Percentiles rank a stretch among this genome's conserved stretches.
Conservation (phyloP, 805 yeast genomes). For the Lipomyces sp. region DNA sequence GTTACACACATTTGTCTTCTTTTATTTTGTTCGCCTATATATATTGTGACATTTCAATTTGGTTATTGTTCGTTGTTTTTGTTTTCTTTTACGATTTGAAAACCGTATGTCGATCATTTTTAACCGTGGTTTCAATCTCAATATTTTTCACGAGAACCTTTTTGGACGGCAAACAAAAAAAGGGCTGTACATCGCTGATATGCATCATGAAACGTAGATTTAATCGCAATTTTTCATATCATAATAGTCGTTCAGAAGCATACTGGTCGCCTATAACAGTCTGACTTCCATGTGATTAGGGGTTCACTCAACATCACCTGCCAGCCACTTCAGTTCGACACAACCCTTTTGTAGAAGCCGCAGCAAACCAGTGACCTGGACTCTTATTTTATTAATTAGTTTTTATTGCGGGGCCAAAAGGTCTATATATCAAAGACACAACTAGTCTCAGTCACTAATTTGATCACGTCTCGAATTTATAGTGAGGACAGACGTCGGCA, state of each 20-base stretch:
- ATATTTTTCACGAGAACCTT: not conserved
- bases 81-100: not conserved
- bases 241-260: too few relatives aligned
- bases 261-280: too few relatives aligned
- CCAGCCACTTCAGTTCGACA: too few relatives aligned
- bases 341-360: too few relatives aligned
- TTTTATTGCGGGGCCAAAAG: not conserved
- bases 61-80: not conserved
- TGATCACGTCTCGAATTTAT: not conserved
- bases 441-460: not conserved
- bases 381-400: too few relatives aligned
- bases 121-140: not conserved
- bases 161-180: not conserved
- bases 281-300: too few relatives aligned
- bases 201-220: not conserved
- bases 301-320: too few relatives aligned
- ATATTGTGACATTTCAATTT: not conserved
- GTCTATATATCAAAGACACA: not conserved
- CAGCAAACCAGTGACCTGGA: too few relatives aligned
- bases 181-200: not conserved
- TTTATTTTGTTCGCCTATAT: not conserved
- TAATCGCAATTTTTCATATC: not conserved
- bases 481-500: not conserved
- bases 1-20: not conserved
- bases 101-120: not conserved